These are phyloP conservation scores for Phytophthora fragariaefolia DNA, from an alignment of 352 stramenopile genomes.

Conservation along the genomic window DNA sequence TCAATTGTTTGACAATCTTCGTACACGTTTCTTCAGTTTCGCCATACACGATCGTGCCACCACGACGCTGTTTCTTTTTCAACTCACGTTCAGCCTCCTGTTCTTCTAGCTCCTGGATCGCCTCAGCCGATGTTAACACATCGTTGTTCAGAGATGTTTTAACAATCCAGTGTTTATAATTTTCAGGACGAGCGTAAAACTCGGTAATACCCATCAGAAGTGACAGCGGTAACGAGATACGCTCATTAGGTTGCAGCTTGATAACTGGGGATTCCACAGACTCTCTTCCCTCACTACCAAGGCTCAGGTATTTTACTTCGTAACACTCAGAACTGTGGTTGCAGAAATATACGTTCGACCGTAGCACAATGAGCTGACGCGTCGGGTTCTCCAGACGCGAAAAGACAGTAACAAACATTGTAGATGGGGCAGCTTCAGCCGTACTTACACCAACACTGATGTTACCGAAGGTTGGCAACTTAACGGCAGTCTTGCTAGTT, in stretches of 20 bases:
- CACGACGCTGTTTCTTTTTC: constrained; percentile 63
- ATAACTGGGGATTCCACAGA: constrained; percentile 66
- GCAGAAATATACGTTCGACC: constrained; percentile 83
- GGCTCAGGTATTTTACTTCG: constrained; percentile 75
- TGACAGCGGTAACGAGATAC: constrained; percentile 68
- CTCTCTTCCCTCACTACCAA: constrained; percentile 55
- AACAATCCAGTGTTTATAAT: constrained; percentile 79
- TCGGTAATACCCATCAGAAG: constrained; percentile 86
- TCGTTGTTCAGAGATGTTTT: constrained; percentile 83
- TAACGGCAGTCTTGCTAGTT: constrained; percentile 39
- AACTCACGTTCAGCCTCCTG: constrained; percentile 53
- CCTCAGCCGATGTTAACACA: constrained; percentile 60
- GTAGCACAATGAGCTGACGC: constrained; percentile 71
- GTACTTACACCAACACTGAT: constrained; percentile 64
- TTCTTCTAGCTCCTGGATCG: constrained; percentile 65
- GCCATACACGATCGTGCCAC: constrained; percentile 75
- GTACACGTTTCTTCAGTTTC: constrained; percentile 79
- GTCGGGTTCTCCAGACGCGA: constrained; percentile 74
- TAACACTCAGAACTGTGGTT: constrained; percentile 83
- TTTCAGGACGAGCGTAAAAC: constrained; percentile 72
- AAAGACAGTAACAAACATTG: constrained; percentile 71
- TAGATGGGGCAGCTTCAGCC: constrained; percentile 40
- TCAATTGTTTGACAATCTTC: constrained; percentile 75
- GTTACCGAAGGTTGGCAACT: constrained; percentile 64
- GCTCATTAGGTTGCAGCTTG: constrained; percentile 65